These are phyloP conservation scores for Styphnolobium japonicum DNA, from an alignment of 306 rosid genomes.

Conservation along the genomic window DNA sequence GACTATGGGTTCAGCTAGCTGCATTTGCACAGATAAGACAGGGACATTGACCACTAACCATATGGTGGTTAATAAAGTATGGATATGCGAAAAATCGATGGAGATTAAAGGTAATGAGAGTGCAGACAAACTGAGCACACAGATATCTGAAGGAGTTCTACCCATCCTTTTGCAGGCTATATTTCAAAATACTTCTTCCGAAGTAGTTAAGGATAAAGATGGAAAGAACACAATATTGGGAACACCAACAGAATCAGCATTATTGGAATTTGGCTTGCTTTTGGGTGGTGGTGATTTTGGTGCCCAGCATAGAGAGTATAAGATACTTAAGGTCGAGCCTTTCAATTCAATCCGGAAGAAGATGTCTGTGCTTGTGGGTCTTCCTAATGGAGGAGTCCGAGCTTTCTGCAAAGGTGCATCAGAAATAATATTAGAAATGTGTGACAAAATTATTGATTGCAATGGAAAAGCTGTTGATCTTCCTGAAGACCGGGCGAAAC, in stretches of 20 bases:
- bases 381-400: constrained; percentile 50
- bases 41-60: constrained; percentile 94
- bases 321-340: constrained; percentile 76
- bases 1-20: constrained; percentile 93
- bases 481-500: constrained; percentile 46
- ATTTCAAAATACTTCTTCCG: constrained; percentile 79
- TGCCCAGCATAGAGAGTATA: constrained; percentile 46
- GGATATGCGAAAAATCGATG: constrained; percentile 54
- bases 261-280: constrained; percentile 75
- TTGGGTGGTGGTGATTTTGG: constrained; percentile 77
- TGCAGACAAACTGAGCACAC: constrained; percentile 41
- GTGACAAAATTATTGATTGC: constrained; percentile 54
- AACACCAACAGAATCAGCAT: constrained; percentile 87
- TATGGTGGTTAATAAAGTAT: constrained; percentile 73
- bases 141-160: constrained; percentile 50
- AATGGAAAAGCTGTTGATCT: constrained; percentile 59
- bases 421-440: constrained; percentile 65
- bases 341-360: constrained; percentile 83
- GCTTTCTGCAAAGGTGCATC: constrained; percentile 96
- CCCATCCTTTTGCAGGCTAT: constrained; percentile 63
- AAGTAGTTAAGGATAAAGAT: constrained; percentile 56
- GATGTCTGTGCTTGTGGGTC: constrained; percentile 83
- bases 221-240: constrained; percentile 63
- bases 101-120: constrained; percentile 46
- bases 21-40: constrained; percentile 95